Base-by-base conservation (phyloP, 2,329 filamentous ascomycete genomes). In the Pezicula radicicola region DNA sequence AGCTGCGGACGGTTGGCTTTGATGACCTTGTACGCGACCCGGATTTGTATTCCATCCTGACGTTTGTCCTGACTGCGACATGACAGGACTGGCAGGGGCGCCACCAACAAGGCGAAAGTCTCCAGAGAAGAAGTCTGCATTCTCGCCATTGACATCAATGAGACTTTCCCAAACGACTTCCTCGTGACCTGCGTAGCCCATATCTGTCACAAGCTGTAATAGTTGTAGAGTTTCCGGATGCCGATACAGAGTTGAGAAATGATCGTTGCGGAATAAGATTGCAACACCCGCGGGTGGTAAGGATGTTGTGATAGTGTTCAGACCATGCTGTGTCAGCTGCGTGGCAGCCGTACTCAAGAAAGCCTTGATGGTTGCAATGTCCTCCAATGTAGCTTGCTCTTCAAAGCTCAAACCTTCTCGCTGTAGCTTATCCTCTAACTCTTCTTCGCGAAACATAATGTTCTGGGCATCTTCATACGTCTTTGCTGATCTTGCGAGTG, bases 151-250 rank as follows among this genome's bases (percentile, higher is more conserved):
- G 19, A 96, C 86, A 62, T 97, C 93, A 1, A 88, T 87, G 2
- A 99, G 76, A 9, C 88, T 94, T 70, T 99, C 94, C 94, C 94
- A 99, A 0, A 99, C 90, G 12, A 99, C 85, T 66, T 97, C 93
- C 15, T 91, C 87, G 60, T 97, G 91, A 9, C 79, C 81, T 10
- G 88, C 85, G 64, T 96, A 99, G 1, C 94, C 94, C 25, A 91
- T 88, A 66, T 99, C 94, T 0, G 94, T 97, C 13, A 99, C 91
- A 3, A 99, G 74, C 0, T 89, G 91, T 57, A 93, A 81, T 1
- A 97, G 77, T 58, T 89, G 80, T 39, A 83, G 77, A 0, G 86
- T 90, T 42, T 85, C 75, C 0, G 93, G 91, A 61, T 97, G 91
- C 55, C 92, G 90, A 70, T 96, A 96, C 0, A 99, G 70, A 0